Percentiles rank a stretch among this genome's conserved stretches.
Evolutionary conservation across 2,329 filamentous ascomycete species (phyloP).

Genomic region (Orbilia javanica): DNA sequence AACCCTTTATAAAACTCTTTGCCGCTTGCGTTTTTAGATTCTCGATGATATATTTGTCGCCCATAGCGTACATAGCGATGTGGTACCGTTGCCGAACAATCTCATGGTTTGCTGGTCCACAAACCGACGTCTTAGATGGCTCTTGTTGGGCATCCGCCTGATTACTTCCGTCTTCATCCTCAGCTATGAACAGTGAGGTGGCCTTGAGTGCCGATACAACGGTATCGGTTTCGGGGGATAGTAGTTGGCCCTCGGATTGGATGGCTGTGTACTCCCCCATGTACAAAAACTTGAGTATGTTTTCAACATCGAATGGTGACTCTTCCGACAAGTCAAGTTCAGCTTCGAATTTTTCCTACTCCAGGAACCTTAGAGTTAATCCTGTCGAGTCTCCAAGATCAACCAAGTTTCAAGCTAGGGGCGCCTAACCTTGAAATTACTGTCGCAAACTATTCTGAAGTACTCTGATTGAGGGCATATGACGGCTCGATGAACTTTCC

Average conservation of each 20-base stretch:
- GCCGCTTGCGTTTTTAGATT: slow-evolving; percentile 10
- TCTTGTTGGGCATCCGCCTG: neutral
- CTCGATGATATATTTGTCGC: slow-evolving; percentile 37
- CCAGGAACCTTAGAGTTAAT: neutral
- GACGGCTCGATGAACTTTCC: slow-evolving; percentile 42
- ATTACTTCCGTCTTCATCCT: neutral
- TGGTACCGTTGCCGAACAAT: neutral
- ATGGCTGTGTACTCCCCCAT: slow-evolving; percentile 2
- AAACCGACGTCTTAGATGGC: neutral
- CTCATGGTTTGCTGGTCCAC: neutral
- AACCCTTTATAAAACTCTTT: neutral
- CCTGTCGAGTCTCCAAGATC: too few species aligned
- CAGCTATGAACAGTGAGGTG: neutral
- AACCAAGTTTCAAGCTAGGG: neutral
- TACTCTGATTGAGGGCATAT: slow-evolving; percentile 41
- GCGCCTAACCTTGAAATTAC: slow-evolving; percentile 29
- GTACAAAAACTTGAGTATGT: slow-evolving; percentile 38
- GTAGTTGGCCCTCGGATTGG: neutral
- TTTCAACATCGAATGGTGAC: neutral
- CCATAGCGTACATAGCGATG: slow-evolving; percentile 29
- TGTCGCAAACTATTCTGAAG: slow-evolving; percentile 24
- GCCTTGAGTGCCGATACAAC: neutral
- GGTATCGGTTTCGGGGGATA: neutral
- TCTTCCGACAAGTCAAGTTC: slow-evolving; percentile 26
- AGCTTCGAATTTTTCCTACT: slow-evolving; percentile 2